Evolutionary conservation across 768 basidiomycete genomes (phyloP).

Genomic region (Galerina sulciceps): DNA sequence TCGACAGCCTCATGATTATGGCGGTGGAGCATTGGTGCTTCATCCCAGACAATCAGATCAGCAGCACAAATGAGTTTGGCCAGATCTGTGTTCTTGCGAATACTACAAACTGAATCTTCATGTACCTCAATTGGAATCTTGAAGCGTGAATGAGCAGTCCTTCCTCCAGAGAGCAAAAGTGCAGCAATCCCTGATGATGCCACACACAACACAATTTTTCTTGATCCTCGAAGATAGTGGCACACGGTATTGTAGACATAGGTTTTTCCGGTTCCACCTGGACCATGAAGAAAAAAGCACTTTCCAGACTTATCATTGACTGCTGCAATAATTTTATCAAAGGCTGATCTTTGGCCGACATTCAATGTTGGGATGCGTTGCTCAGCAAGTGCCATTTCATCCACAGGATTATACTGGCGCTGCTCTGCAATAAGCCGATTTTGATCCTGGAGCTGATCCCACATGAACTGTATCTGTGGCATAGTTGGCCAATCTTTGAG

Average conservation of each 20-base stretch:
- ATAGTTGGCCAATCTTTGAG: constrained; percentile 32
- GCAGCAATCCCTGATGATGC: constrained; percentile 57
- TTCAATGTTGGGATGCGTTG: constrained; percentile 5
- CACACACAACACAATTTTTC: constrained; percentile 46
- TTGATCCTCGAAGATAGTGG: constrained; percentile 27
- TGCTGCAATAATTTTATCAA: constrained; percentile 31
- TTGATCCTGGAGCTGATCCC: constrained; percentile 14
- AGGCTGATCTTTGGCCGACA: constrained; percentile 30
- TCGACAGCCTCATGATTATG: constrained; percentile 43
- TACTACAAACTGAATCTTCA: constrained; percentile 32
- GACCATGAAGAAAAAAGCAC: constrained; percentile 45
- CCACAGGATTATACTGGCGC: constrained; percentile 24
- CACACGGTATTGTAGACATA: constrained; percentile 44
- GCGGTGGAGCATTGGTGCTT: constrained; percentile 42
- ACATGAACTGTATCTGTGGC: constrained; percentile 29
- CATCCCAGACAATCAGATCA: constrained; percentile 49
- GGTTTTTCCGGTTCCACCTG: constrained; percentile 51
- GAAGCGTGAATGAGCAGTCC: constrained; percentile 52
- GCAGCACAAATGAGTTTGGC: constrained; percentile 37
- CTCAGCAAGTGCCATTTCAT: not conserved
- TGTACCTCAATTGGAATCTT: constrained; percentile 46
- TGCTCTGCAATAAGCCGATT: constrained; percentile 31
- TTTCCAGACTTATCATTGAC: constrained; percentile 21
- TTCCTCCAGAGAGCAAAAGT: constrained; percentile 45
- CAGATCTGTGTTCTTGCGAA: constrained; percentile 29